Base-by-base conservation (phyloP, 805 yeast genomes). In the Saccharomycopsis fodiens region DNA sequence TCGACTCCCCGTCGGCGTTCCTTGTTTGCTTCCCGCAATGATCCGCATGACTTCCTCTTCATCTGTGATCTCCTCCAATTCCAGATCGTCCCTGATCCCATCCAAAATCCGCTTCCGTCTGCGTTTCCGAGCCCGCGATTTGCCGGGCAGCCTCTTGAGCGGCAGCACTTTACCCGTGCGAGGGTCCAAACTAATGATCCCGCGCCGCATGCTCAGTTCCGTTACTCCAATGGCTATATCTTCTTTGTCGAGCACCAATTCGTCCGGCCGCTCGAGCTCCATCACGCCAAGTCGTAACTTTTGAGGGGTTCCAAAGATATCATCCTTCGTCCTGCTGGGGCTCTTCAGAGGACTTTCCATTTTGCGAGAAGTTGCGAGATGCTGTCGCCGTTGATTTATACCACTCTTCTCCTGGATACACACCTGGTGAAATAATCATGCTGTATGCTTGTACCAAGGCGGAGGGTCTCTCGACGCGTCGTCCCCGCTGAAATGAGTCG, bases 121-220 rank as follows among this genome's bases (percentile, higher is more conserved):
- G 3, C 79, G 79, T 10, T 76, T 69, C 16, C 64, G 63, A 8
- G 74, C 56, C 2, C 75, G 78, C 41, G 67, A 69, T 45, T 69
- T 55, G 1, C 77, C 77, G 48, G 60, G 66, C 1, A 74, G 72
- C 2, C 68, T 62, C 46, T 46, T 63, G 3, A 50, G 51, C 32
- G 59, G 62, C 30, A 63, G 54, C 1, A 40, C 22, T 29, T 32
- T 19, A 10, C 35, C 35, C n/a, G 45, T 22, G 1, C 21, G 34
- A 4, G 35, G 39, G 15, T 49, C 51, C 2, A 52, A 16, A 35
- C 52, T 55, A 3, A 61, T 41, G n/a, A 58, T 47, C 12, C 71
- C 70, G 46, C 67, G 55, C 42, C 60, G 66, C 6, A 59, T 57
- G 1, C 75, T 43, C 4, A 49, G 45, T 5, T 41, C 3, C 39